These are phyloP conservation scores for Nicotiana benthamiana DNA, from an alignment of 257 asterid species.

Conservation along the genomic window DNA sequence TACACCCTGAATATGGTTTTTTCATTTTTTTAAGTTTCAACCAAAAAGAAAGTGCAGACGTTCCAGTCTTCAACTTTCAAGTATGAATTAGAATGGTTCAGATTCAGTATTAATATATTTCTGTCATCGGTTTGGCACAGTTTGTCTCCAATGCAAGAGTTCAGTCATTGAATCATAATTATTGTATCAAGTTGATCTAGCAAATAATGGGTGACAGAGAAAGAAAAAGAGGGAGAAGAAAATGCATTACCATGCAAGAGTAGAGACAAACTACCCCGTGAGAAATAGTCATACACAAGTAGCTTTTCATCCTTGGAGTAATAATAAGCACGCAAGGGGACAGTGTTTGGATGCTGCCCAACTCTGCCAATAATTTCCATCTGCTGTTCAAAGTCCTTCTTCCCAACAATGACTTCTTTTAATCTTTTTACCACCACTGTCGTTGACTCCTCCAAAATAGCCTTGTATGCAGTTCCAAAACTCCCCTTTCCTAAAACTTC, in stretches of 20 bases:
- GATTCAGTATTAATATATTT: background rate
- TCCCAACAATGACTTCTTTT: slow-evolving; percentile 86
- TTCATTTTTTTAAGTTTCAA: background rate
- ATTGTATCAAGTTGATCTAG: background rate
- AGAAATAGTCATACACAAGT: slow-evolving; percentile 67
- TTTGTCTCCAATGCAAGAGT: background rate
- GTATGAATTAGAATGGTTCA: background rate
- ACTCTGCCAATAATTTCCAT: slow-evolving; percentile 80
- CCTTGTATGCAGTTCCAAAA: slow-evolving; percentile 91
- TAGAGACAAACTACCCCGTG: slow-evolving; percentile 67
- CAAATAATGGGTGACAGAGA: background rate
- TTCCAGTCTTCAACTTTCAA: background rate
- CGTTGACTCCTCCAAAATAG: slow-evolving; percentile 81
- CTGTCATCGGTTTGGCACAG: background rate
- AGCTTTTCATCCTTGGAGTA: slow-evolving; percentile 98
- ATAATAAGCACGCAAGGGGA: slow-evolving; percentile 85
- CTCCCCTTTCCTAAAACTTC: slow-evolving; percentile 94
- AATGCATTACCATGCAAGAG: slow-evolving; percentile 63
- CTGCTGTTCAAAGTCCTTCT: slow-evolving; percentile 91
- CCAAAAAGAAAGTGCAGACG: background rate
- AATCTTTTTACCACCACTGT: slow-evolving; percentile 90
- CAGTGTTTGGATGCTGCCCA: slow-evolving; percentile 69
- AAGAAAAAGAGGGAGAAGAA: slow-evolving; percentile 1
- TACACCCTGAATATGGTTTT: background rate
- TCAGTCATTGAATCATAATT: background rate